Evolutionary conservation across 2,329 filamentous ascomycete genomes (phyloP).

Genomic region (Penicillium sp.): DNA sequence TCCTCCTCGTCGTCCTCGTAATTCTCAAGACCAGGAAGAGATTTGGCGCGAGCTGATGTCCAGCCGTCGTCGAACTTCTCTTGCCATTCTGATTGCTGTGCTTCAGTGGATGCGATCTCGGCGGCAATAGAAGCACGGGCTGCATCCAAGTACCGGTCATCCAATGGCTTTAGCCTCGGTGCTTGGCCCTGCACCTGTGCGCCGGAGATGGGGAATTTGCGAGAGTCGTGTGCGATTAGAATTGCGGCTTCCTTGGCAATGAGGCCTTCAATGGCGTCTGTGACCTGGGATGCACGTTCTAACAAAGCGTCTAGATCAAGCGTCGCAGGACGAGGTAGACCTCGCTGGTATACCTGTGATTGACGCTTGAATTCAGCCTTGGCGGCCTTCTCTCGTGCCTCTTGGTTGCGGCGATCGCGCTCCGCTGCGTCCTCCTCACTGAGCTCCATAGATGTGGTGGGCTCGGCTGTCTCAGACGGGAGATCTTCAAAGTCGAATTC

Average conservation of each 20-base stretch:
- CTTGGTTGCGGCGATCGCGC: conserved; percentile 66
- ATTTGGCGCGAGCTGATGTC: conserved; percentile 48
- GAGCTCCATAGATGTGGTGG: conserved; percentile 47
- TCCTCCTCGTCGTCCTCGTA: conserved; percentile 74
- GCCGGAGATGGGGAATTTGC: conserved; percentile 67
- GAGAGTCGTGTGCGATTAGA: conserved; percentile 77
- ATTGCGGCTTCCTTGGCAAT: conserved; percentile 74
- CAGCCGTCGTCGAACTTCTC: conserved; percentile 51
- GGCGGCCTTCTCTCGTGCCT: conserved; percentile 60
- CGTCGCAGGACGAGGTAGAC: conserved; percentile 69
- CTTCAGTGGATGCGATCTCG: conserved; percentile 55
- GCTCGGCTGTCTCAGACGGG: conserved; percentile 73
- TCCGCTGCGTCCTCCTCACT: conserved; percentile 68
- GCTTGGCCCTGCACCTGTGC: conserved; percentile 61
- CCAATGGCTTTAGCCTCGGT: conserved; percentile 59
- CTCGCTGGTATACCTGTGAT: conserved; percentile 85
- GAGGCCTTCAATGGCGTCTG: conserved; percentile 62
- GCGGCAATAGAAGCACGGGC: conserved; percentile 73
- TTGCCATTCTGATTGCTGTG: conserved; percentile 46
- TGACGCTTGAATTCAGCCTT: conserved; percentile 71
- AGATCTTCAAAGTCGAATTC: conserved; percentile 88
- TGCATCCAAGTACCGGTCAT: conserved; percentile 67
- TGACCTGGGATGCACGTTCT: conserved; percentile 56
- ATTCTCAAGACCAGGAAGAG: conserved; percentile 71
- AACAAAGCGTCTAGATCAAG: conserved; percentile 69